phyloP scores from a whole-genome alignment of 2,329 filamentous ascomycete species.

The Plectosphaerella sp. region DNA sequence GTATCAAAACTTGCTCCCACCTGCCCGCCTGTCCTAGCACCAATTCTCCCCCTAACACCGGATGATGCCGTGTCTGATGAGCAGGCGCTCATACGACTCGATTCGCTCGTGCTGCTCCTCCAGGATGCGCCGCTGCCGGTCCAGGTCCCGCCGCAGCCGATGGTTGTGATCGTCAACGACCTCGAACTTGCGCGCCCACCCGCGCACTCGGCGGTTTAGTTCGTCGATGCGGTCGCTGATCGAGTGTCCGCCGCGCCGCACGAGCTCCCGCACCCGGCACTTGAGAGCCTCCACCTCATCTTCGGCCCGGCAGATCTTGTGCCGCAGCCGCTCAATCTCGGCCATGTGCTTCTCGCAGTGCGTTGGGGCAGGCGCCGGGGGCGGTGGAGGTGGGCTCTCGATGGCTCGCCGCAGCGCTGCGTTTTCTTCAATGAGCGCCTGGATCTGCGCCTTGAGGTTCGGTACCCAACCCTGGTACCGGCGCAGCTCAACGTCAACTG shows the following conservation, averaged over 20 bases:
- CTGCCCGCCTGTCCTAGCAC: background rate
- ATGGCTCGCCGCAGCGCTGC: constrained; percentile 30
- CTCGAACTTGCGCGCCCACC: constrained; percentile 24
- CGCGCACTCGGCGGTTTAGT: constrained; percentile 24
- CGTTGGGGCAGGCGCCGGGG: constrained; percentile 13
- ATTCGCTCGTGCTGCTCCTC: constrained; percentile 11
- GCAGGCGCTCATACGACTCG: constrained; percentile 14
- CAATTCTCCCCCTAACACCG: background rate
- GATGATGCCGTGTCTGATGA: constrained; percentile 15
- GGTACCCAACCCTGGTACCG: constrained; percentile 27
- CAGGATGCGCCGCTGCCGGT: constrained; percentile 6
- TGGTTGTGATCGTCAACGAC: constrained; percentile 12
- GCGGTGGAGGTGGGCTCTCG: constrained; percentile 15
- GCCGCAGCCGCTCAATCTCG: constrained; percentile 26
- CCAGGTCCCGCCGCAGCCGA: constrained; percentile 9
- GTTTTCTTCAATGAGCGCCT: constrained; percentile 31
- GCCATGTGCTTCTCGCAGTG: constrained; percentile 21
- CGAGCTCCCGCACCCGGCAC: constrained; percentile 26
- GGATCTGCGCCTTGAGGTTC: constrained; percentile 31
- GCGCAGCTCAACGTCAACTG: constrained; percentile 28
- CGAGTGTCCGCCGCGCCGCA: constrained; percentile 24
- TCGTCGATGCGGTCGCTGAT: constrained; percentile 22
- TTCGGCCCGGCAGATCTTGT: constrained; percentile 28
- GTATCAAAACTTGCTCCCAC: background rate
- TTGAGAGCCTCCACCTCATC: constrained; percentile 29